Evolutionary conservation across 768 basidiomycete species (phyloP).

Genomic region (Agaricus subrufescens): DNA sequence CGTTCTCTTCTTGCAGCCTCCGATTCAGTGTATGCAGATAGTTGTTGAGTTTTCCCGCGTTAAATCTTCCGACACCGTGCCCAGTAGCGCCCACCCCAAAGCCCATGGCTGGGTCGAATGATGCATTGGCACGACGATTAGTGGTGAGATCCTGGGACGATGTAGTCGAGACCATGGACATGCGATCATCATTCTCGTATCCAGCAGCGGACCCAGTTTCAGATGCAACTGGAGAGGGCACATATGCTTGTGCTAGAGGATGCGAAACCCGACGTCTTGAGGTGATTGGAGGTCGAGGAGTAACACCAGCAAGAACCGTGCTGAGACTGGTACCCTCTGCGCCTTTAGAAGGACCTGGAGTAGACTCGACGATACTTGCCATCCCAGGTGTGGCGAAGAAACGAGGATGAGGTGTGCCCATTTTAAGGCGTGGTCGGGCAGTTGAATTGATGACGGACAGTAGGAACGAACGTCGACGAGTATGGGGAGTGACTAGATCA

Average conservation of each 20-base stretch:
- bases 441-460: slow-evolving; percentile 83
- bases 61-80: slow-evolving; percentile 72
- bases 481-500: slow-evolving; percentile 61
- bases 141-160: slow-evolving; percentile 88
- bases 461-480: slow-evolving; percentile 76
- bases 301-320: slow-evolving; percentile 58
- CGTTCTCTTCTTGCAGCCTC: slow-evolving; percentile 82
- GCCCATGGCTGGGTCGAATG: slow-evolving; percentile 81
- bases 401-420: slow-evolving; percentile 58
- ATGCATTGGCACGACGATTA: slow-evolving; percentile 77
- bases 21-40: slow-evolving; percentile 86
- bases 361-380: slow-evolving; percentile 23
- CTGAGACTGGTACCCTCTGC: slow-evolving; percentile 30
- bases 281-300: slow-evolving; percentile 51
- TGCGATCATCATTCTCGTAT: slow-evolving; percentile 51
- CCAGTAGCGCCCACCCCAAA: slow-evolving; percentile 59
- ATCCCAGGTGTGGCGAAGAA: slow-evolving; percentile 27
- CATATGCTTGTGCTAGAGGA: slow-evolving; percentile 52
- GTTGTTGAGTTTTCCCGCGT: slow-evolving; percentile 78
- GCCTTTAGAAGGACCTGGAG: slow-evolving; percentile 23
- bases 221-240: slow-evolving; percentile 34
- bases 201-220: slow-evolving; percentile 26
- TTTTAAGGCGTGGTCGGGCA: slow-evolving; percentile 63
- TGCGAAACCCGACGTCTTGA: slow-evolving; percentile 47
- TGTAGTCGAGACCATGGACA: slow-evolving; percentile 75